These are phyloP conservation scores for Protomyces inouyei DNA, from an alignment of 1,139 yeast genomes.

Conservation along the genomic window DNA sequence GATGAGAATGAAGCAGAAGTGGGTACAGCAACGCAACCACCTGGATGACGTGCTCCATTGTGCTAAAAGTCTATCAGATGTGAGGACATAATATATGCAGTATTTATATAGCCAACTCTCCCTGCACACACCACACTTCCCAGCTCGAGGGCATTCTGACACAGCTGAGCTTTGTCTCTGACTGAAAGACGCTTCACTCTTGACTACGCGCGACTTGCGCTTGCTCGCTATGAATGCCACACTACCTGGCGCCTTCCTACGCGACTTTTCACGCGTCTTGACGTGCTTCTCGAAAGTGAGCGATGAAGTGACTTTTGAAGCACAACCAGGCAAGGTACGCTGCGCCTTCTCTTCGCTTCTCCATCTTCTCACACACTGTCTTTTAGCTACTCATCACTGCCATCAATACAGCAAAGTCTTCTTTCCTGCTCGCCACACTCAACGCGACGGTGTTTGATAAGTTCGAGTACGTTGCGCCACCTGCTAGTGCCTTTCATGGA, in stretches of 20 bases:
- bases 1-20: background rate
- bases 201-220: too few species aligned
- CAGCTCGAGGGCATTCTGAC: too few species aligned
- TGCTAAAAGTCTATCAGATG: too few species aligned
- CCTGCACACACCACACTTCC: too few species aligned
- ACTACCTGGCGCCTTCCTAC: conserved; percentile 15
- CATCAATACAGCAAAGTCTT: conserved; percentile 31
- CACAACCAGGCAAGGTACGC: conserved; percentile 26
- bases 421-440: conserved; percentile 30
- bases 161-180: too few species aligned
- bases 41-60: too few species aligned
- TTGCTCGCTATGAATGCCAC: conserved; percentile 13
- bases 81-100: too few species aligned
- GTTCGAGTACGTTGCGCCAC: conserved; percentile 12
- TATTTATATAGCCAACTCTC: too few species aligned
- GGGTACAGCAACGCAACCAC: background rate
- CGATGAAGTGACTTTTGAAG: conserved; percentile 31
- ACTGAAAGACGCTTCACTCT: too few species aligned
- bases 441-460: conserved; percentile 25
- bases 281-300: conserved; percentile 27
- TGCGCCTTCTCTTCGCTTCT: background rate
- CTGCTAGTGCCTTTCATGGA: background rate
- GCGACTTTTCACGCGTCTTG: conserved; percentile 27
- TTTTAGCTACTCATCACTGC: conserved; percentile 29
- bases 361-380: background rate